Conservation (phyloP, 768 basidiomycete species). For the Auricularia sp. region DNA sequence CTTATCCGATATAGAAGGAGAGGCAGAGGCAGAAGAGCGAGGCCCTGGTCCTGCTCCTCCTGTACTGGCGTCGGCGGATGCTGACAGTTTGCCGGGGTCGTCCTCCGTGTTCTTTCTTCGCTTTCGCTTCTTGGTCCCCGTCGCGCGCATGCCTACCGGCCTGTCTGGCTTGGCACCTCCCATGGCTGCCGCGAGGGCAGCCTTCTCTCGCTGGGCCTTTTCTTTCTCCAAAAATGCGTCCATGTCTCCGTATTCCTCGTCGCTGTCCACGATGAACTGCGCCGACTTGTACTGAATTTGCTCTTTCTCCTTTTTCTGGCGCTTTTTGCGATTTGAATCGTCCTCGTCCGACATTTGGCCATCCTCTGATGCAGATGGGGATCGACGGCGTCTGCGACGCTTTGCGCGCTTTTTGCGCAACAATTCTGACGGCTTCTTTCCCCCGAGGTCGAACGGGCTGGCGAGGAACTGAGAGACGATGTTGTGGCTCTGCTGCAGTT, state of each 20-base stretch:
- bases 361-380: too few relatives aligned
- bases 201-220: slow-evolving; percentile 45
- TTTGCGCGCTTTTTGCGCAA: slow-evolving; percentile 44
- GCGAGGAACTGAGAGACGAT: slow-evolving; percentile 79
- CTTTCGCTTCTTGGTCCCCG: too few relatives aligned
- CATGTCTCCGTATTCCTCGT: slow-evolving; percentile 71
- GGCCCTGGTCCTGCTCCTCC: too few relatives aligned
- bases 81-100: too few relatives aligned
- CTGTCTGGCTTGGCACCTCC: too few relatives aligned
- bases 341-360: too few relatives aligned
- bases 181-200: too few relatives aligned
- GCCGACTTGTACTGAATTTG: slow-evolving; percentile 79
- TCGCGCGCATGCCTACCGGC: too few relatives aligned
- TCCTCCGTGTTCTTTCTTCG: too few relatives aligned
- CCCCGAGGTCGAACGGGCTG: slow-evolving; percentile 69
- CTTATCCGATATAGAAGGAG: too few relatives aligned
- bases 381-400: slow-evolving; percentile 20
- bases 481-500: slow-evolving; percentile 55
- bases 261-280: slow-evolving; percentile 86
- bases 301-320: slow-evolving; percentile 53
- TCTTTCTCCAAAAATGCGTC: slow-evolving; percentile 76
- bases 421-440: slow-evolving; percentile 73
- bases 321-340: slow-evolving; percentile 20
- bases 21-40: too few relatives aligned
- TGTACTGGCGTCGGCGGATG: too few relatives aligned